Evolutionary conservation across 2,329 filamentous ascomycete genomes (phyloP), one percentile per base, ranked within the genome.

Genomic region (Lasiodiplodia sp.): DNA sequence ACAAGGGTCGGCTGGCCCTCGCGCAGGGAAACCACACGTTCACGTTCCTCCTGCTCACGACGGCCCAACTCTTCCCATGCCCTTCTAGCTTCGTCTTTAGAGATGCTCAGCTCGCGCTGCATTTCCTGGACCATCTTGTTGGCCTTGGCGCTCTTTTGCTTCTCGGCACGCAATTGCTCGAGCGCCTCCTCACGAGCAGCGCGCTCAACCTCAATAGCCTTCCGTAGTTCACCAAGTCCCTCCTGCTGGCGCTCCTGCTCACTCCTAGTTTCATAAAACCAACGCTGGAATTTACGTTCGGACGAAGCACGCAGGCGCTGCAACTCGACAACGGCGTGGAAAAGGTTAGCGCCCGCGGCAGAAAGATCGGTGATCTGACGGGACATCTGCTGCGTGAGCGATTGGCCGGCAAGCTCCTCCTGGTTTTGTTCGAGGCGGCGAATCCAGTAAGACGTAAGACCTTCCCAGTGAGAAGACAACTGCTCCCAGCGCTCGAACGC

Each of bases 401-500:
- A 92, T 73, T 96, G 92, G 14, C 90, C 86, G 72, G 91, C 90
- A 49, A 97, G 87, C 72, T 97, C 94, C 66, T 94, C 90, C 34
- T 92, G 91, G 77, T 97, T 97, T 77, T 96, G 90, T 80, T 99
- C 93, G 8, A 99, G 85, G 73, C 94, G 90, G 57, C 93, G 91
- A 72, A 99, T 96, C 95, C 96, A 99, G 81, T 97, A 98, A 69
- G 93, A 95, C 0, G 96, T 98, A 69, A 99, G 86, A 4, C 96
- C 96, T 79, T 99, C 96, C 96, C 96, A 99, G 74, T 98, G 95
- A 6, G 96, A 96, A 0, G 96, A 99, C 2, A 99, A 83, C 0
- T 93, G 95, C 78, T 99, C 96, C 96, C 96, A 99, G 70, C 96
- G 88, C 80, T 99, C 95, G 75, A 99, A 99, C 0, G 96, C 96